Evolutionary conservation across 2,329 filamentous ascomycete species (phyloP), one percentile per base, ranked within the genome.

Genomic region (Xylariales sp.): DNA sequence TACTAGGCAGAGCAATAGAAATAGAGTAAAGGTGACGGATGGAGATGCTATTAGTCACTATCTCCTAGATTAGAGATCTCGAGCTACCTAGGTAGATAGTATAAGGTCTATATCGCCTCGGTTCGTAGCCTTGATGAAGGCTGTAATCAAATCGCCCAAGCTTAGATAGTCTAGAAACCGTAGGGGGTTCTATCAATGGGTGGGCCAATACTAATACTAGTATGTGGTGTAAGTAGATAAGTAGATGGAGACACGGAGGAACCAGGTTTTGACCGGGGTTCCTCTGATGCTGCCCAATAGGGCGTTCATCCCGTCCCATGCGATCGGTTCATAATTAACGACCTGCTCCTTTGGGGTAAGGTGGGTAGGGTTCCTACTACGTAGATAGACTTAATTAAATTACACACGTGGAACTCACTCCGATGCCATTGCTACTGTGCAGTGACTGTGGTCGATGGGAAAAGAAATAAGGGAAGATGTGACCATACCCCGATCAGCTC

Each of bases 291-390:
- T 32, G 39, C 39, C 54, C 54, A 56, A 56, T 56, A 9, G 23
- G 39, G 30, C 18, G 23, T 14, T 8, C 5, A 45, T 16, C 39
- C 9, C 14, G 23, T 45, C 54, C 50, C 50, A 62, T 54, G 50
- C 60, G 41, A 23, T 39, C 32, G 60, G 16, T 54, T 54, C 28
- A 12, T 49, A 2, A 12, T 46, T 16, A 30, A 43, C 52, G 64
- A 67, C 64, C 64, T 67, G 50, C 64, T 67, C 52, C 1, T 62
- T 67, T 30, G 36, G 23, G 23, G 23, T 23, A 23, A 23, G 23
- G 23, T 23, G 23, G 64, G 64, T 32, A 67, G 62, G 46, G 39
- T 16, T 28, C 32, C 36, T 55, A 23, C 23, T 23, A 23, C 23
- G 23, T 23, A 41, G 39, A 41, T 41, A 41, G 10, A 41, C 39